Base-by-base conservation (phyloP, 208 protist species). In the Jaenimonas drosophilae region DNA sequence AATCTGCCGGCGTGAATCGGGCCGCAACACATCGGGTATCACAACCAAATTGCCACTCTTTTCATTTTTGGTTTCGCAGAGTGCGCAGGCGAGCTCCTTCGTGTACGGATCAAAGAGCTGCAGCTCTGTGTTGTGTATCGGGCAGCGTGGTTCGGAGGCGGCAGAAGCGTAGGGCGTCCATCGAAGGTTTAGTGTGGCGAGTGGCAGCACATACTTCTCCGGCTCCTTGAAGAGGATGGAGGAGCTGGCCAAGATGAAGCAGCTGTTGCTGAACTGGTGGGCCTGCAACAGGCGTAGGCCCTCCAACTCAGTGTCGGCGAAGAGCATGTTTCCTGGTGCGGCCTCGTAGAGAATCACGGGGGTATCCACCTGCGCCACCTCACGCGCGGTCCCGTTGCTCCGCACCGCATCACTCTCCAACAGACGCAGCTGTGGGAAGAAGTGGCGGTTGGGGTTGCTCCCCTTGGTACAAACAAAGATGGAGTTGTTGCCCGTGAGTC, bases 391-490 rank as follows among this genome's bases (percentile, higher is more conserved):
- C 5, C 52, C 34, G 16, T 47, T 49, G 24, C 46, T 40, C 16
- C 17, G 32, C 2, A 20, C 27, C 0, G 44, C 71, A 34, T 91
- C 82, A 2, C 40, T 60, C 34, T 64, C 61, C 11, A 54, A 48
- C 9, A 91, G 70, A 0, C 77, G 74, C 17, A 91, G 59, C 50
- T 88, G 78, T 19, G 83, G 83, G 49, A 73, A 91, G 42, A 86
- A 88, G 53, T 64, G 77, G 17, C 59, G 47, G 63, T 82, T 84
- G 11, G 77, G 77, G 49, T 83, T 62, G 6, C 50, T 44, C 17
- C 76, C 76, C 31, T 89, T 92, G 12, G 84, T 84, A n/a, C 67
- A 78, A 25, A 92, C 76, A 53, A 68, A 85, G 46, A 88, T 88
- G 28, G 69, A 76, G 57, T 70, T 86, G 46, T 76, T 56, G 25